Conservation (phyloP, 1,284 basidiomycete species). For the Pseudozyma flocculosa region DNA sequence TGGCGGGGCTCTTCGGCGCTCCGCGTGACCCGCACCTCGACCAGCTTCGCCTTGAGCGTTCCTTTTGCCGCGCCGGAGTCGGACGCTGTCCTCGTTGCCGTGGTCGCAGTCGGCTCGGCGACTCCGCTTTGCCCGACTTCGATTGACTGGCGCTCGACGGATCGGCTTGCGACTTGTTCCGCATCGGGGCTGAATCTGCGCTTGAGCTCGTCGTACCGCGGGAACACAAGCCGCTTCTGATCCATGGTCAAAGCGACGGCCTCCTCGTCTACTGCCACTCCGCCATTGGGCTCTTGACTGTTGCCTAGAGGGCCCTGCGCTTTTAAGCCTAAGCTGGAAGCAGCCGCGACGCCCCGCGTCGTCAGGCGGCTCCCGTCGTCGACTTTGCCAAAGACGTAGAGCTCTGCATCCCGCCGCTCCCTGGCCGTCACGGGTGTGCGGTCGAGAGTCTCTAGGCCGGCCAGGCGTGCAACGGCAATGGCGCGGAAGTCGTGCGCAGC, state of each 20-base stretch:
- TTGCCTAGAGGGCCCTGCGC: too few relatives aligned
- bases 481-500: constrained; percentile 64
- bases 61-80: neutral
- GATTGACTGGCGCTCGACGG: too few relatives aligned
- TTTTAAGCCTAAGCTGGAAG: too few relatives aligned
- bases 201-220: constrained; percentile 18
- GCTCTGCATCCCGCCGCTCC: constrained; percentile 81
- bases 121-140: too few relatives aligned
- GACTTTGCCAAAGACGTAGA: constrained; percentile 61
- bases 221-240: constrained; percentile 8
- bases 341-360: neutral
- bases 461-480: constrained; percentile 72
- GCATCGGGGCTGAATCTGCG: constrained; percentile 2
- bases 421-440: constrained; percentile 68
- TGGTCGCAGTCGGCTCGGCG: too few relatives aligned
- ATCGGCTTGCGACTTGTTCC: too few relatives aligned
- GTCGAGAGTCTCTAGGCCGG: constrained; percentile 69
- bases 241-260: neutral
- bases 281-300: too few relatives aligned
- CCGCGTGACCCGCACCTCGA: constrained; percentile 4
- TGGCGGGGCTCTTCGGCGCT: constrained; percentile 1
- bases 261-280: too few relatives aligned
- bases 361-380: neutral
- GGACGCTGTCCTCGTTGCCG: too few relatives aligned
- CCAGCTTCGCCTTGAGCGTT: constrained; percentile 24